Evolutionary conservation across 139 green algal species (phyloP).

Genomic region (Picochlorum sp.): DNA sequence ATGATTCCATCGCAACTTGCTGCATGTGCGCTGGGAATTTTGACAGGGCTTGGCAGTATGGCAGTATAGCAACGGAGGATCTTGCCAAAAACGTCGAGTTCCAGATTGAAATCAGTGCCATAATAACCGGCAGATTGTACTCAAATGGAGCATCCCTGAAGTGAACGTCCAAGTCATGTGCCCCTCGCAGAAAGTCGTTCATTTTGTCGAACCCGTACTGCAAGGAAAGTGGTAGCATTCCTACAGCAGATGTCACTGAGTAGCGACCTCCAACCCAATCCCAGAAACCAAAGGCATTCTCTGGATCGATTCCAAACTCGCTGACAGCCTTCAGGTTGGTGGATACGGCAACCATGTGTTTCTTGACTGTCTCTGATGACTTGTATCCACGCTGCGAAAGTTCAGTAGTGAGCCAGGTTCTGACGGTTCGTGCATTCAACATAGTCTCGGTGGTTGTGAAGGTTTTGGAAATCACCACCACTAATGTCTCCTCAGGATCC

Average conservation of each 20-base stretch:
- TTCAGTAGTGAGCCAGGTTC: slow-evolving; percentile 69
- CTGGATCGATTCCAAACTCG: slow-evolving; percentile 97
- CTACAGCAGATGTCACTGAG: slow-evolving; percentile 90
- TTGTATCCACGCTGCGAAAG: slow-evolving; percentile 43
- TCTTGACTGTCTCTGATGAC: slow-evolving; percentile 64
- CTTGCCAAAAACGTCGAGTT: slow-evolving; percentile 95
- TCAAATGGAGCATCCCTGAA: slow-evolving; percentile 84
- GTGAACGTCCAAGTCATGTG: slow-evolving; percentile 86
- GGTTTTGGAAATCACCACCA: slow-evolving; percentile 96
- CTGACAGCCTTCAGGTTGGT: slow-evolving; percentile 99
- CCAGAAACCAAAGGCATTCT: slow-evolving; percentile 99
- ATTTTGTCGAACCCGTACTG: slow-evolving; percentile 87
- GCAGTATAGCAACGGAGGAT: slow-evolving; percentile 85
- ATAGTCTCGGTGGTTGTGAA: slow-evolving; percentile 99
- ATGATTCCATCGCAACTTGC: slow-evolving; percentile 96
- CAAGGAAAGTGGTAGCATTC: slow-evolving; percentile 90
- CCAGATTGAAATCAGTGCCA: slow-evolving; percentile 88
- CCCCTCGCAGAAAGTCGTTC: slow-evolving; percentile 73
- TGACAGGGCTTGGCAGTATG: slow-evolving; percentile 94
- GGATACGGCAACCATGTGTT: slow-evolving; percentile 63
- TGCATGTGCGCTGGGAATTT: slow-evolving; percentile 98
- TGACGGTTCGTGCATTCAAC: slow-evolving; percentile 95
- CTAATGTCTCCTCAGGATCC: slow-evolving; percentile 81
- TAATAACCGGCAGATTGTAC: slow-evolving; percentile 91
- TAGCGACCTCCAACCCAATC: slow-evolving; percentile 97